Evolutionary conservation across 768 basidiomycete species (phyloP).

Genomic region (Gloeopeniophorella convolvens): DNA sequence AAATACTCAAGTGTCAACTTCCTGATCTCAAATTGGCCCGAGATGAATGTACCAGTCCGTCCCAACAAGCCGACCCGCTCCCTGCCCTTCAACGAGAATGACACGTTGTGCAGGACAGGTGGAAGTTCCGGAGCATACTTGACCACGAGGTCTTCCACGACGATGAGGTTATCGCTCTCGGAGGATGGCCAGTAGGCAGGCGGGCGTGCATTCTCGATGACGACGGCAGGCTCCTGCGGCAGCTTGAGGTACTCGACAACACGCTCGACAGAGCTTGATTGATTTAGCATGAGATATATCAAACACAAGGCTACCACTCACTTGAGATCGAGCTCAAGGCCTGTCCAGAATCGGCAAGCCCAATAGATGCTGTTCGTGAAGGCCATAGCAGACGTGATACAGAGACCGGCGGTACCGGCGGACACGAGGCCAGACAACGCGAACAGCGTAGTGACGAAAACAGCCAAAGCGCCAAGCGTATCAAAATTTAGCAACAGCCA

Average conservation of each 20-base stretch:
- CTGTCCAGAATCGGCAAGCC: constrained; percentile 45
- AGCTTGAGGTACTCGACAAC: constrained; percentile 87
- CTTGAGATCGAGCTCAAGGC: constrained; percentile 72
- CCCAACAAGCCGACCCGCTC: constrained; percentile 80
- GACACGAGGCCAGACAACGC: constrained; percentile 55
- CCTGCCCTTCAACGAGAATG: constrained; percentile 61
- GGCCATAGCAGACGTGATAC: constrained; percentile 69
- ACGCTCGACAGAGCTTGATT: constrained; percentile 74
- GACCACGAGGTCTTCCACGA: constrained; percentile 68
- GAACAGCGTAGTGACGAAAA: constrained; percentile 71
- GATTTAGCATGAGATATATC: constrained; percentile 10
- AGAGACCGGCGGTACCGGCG: constrained; percentile 61
- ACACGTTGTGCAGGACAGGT: constrained; percentile 66
- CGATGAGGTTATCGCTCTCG: constrained; percentile 50
- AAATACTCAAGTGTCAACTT: constrained; percentile 1
- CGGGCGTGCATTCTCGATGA: constrained; percentile 66
- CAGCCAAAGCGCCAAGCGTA: constrained; percentile 61
- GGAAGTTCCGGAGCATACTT: constrained; percentile 85
- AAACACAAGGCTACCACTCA: constrained; percentile 30
- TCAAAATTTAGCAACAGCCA: constrained; percentile 86
- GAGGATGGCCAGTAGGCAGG: constrained; percentile 94
- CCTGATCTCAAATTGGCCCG: background rate
- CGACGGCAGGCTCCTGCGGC: constrained; percentile 76
- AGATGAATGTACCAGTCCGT: constrained; percentile 47
- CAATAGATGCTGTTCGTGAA: constrained; percentile 49